These are phyloP conservation scores for Phascolomyces articulosus DNA, from an alignment of 371 early-diverging fungal species.

Conservation along the genomic window DNA sequence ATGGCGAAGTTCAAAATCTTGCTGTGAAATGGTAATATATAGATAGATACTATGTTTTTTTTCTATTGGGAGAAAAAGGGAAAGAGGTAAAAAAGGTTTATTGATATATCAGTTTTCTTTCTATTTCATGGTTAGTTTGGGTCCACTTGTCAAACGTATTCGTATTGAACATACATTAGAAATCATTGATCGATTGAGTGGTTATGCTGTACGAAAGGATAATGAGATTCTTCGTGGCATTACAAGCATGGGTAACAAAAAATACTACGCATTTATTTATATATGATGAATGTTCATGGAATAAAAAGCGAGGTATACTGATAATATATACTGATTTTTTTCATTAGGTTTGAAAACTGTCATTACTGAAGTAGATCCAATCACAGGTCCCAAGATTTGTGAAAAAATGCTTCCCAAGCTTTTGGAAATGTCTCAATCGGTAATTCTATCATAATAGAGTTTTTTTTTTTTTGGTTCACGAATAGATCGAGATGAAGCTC, in stretches of 20 bases:
- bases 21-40: conserved; percentile 81
- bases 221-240: conserved; percentile 76
- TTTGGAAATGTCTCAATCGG: conserved; percentile 27
- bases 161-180: conserved; percentile 68
- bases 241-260: conserved; percentile 80
- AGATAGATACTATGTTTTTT: background rate
- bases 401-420: conserved; percentile 67
- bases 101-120: too few relatives aligned
- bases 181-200: conserved; percentile 71
- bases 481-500: too few relatives aligned
- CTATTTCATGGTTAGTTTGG: too few relatives aligned
- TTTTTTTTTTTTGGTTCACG: too few relatives aligned
- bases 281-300: too few relatives aligned
- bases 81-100: too few relatives aligned
- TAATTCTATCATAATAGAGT: too few relatives aligned
- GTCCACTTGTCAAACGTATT: conserved; percentile 75
- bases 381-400: conserved; percentile 57
- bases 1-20: conserved; percentile 92
- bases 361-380: conserved; percentile 61
- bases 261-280: too few relatives aligned
- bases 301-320: too few relatives aligned
- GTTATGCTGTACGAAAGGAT: conserved; percentile 52
- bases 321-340: too few relatives aligned
- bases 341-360: conserved; percentile 82
- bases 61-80: too few relatives aligned